A percentile compares a stretch with the other conserved stretches of the same genome.
Evolutionary conservation across 306 rosid species (phyloP).

Genomic region (Quillaja saponaria): DNA sequence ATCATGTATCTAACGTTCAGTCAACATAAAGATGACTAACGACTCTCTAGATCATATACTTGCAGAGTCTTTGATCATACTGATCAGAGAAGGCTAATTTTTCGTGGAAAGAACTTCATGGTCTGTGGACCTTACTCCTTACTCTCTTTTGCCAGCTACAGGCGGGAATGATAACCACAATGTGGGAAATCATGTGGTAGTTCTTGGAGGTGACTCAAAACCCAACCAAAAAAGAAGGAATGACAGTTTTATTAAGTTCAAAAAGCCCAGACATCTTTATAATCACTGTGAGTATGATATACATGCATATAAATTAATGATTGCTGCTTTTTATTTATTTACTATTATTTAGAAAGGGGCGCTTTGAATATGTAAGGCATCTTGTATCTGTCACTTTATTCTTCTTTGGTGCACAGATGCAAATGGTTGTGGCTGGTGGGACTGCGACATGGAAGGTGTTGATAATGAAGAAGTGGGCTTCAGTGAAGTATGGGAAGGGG

Average conservation of each 20-base stretch:
- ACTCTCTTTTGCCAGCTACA: too few species aligned
- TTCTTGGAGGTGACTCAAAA: neutral
- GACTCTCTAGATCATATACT: too few species aligned
- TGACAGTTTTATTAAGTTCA: conserved; percentile 35
- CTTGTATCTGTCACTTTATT: conserved; percentile 1
- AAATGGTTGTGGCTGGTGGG: conserved; percentile 96
- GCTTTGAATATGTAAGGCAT: conserved; percentile 19
- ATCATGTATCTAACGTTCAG: too few species aligned
- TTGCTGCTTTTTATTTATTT: too few species aligned
- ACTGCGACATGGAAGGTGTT: conserved; percentile 81
- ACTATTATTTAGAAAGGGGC: too few species aligned
- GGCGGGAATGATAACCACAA: too few species aligned
- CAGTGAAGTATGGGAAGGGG: conserved; percentile 93
- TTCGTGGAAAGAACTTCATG: too few species aligned
- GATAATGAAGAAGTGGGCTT: conserved; percentile 75
- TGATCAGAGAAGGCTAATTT: too few species aligned
- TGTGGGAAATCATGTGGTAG: neutral
- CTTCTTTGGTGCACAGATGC: conserved; percentile 52
- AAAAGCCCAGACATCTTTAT: conserved; percentile 47
- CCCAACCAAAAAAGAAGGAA: conserved; percentile 9
- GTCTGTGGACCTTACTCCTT: too few species aligned
- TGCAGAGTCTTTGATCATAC: too few species aligned
- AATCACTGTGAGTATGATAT: conserved; percentile 71
- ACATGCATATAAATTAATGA: neutral
- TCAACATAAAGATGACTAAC: too few species aligned